phyloP scores from a whole-genome alignment of 208 protist genomes.

The Polymyxa betae region DNA sequence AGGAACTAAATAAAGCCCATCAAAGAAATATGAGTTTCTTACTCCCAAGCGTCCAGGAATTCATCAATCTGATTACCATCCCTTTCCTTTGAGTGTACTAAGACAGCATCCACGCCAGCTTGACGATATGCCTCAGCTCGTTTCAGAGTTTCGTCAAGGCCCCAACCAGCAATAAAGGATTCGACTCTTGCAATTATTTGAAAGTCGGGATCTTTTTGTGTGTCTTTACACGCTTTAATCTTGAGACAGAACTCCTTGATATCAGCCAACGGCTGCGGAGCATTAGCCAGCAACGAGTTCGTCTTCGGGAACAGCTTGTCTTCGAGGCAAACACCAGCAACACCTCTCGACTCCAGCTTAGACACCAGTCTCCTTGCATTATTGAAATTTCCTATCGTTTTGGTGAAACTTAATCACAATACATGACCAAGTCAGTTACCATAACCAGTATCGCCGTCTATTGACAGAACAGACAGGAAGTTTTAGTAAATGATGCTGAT shows the following conservation, averaged over 20 bases:
- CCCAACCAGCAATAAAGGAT: slow-evolving; percentile 82
- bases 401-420: too few relatives aligned
- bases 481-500: too few relatives aligned
- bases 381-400: too few relatives aligned
- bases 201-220: slow-evolving; percentile 73
- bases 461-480: background rate
- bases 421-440: too few relatives aligned
- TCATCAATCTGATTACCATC: slow-evolving; percentile 75
- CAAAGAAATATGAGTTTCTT: slow-evolving; percentile 25
- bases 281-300: slow-evolving; percentile 75
- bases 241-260: slow-evolving; percentile 78
- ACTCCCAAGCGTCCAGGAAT: slow-evolving; percentile 79
- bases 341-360: slow-evolving; percentile 78
- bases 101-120: slow-evolving; percentile 78
- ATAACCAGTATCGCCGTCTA: slow-evolving; percentile 82
- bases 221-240: slow-evolving; percentile 78
- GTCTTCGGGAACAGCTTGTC: slow-evolving; percentile 82
- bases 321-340: slow-evolving; percentile 79
- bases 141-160: slow-evolving; percentile 76
- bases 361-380: slow-evolving; percentile 75
- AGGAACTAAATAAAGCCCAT: background rate
- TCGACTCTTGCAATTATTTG: slow-evolving; percentile 79
- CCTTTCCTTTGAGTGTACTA: slow-evolving; percentile 78
- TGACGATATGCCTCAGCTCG: slow-evolving; percentile 76
- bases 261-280: slow-evolving; percentile 77